These are phyloP conservation scores for Barnettozyma californica DNA, from an alignment of 805 yeast species.

Conservation along the genomic window DNA sequence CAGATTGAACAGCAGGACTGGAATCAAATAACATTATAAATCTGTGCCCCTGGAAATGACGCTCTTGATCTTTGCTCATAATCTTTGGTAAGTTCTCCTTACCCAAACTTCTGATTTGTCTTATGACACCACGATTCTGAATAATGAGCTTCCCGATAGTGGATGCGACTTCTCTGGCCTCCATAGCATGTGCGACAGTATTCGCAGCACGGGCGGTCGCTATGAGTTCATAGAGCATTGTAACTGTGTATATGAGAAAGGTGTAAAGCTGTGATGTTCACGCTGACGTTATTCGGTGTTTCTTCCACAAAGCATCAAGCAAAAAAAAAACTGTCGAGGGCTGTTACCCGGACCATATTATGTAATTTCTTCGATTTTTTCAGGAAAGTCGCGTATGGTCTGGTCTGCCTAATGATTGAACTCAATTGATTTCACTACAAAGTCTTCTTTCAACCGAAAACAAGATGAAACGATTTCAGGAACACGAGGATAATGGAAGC, in stretches of 20 bases:
- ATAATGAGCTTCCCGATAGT: constrained; percentile 81
- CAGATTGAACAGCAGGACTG: constrained; percentile 80
- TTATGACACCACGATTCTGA: constrained; percentile 89
- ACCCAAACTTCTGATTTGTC: constrained; percentile 78
- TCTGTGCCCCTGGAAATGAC: constrained; percentile 86
- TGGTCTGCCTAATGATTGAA: too few relatives aligned
- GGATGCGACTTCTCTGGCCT: constrained; percentile 57
- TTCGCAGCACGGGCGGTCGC: constrained; percentile 82
- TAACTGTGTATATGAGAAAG: background rate
- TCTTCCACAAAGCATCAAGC: background rate
- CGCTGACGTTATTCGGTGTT: background rate
- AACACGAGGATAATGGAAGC: background rate
- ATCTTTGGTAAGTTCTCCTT: constrained; percentile 73
- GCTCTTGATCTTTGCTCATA: constrained; percentile 79
- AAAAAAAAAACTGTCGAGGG: background rate
- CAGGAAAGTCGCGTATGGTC: too few relatives aligned
- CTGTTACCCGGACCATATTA: background rate
- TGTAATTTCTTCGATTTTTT: too few relatives aligned
- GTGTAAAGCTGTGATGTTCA: background rate
- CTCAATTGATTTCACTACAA: too few relatives aligned
- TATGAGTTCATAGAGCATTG: constrained; percentile 83
- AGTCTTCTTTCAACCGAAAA: too few relatives aligned
- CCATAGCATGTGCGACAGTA: constrained; percentile 45
- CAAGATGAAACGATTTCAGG: background rate
- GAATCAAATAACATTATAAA: constrained; percentile 85